Evolutionary conservation across 2,329 filamentous ascomycete species (phyloP), one percentile per base, ranked within the genome.

Genomic region (Colletotrichum chlorophyti): DNA sequence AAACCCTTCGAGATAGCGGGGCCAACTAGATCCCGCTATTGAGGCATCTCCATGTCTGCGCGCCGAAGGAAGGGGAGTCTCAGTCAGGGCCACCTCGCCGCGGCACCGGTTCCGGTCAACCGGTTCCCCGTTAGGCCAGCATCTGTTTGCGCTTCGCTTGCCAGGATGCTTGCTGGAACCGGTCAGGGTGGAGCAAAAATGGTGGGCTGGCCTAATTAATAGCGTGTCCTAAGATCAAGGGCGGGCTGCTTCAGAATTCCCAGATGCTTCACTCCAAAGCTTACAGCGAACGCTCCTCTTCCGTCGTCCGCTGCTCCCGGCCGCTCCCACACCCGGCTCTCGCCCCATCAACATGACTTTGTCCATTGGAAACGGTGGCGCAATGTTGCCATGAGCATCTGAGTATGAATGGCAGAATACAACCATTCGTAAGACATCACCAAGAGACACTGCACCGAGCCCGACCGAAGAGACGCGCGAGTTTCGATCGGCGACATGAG

Each of bases 71-170:
- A 14, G 29, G 35, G 43, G 38, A 27, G 34, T n/a, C n/a, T n/a
- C n/a, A n/a, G n/a, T 46, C 46, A 51, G 46, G 37, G 27, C 46
- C 35, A 41, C 43, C 31, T 27, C 23, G 31, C 32, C 53, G 53
- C 53, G 53, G 53, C 53, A 57, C 47, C n/a, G 24, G 53, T 57
- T 40, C 53, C 53, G 53, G 53, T 21, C 38, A 38, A 38, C 53
- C 53, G 53, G 47, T 57, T 55, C 52, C 52, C 45, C 52, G 45
- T 50, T 50, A 17, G 23, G n/a, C n/a, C 31, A 50, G 37, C 46
- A 34, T 29, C 45, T 51, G 35, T 51, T 49, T 55, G 43, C 12
- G 19, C 46, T 43, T 32, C 48, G 47, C 47, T 38, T 27, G 26
- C 45, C n/a, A 31, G 45, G 45, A 46, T 48, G 21, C 7, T 19